Evolutionary conservation across 805 yeast species (phyloP).

Genomic region (Myxozyma sirexii): DNA sequence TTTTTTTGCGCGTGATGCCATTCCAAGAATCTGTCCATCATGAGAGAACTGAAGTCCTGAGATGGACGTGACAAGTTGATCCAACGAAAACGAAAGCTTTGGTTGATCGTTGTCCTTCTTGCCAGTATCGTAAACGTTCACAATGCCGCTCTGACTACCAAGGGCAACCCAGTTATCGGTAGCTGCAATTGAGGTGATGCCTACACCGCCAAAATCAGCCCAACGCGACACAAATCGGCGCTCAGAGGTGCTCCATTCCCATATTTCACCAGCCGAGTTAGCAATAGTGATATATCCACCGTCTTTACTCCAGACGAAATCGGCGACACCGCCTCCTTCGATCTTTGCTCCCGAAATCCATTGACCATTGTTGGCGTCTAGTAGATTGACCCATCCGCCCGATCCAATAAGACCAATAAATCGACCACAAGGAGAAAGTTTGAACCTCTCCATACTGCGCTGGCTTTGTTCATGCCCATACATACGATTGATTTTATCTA

Average conservation of each 20-base stretch:
- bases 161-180: slow-evolving; percentile 83
- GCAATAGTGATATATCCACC: slow-evolving; percentile 56
- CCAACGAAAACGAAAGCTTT: slow-evolving; percentile 66
- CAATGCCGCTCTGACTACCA: slow-evolving; percentile 88
- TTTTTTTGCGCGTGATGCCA: slow-evolving; percentile 80
- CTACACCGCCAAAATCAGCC: slow-evolving; percentile 82
- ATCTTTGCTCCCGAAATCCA: slow-evolving; percentile 85
- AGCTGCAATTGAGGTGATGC: slow-evolving; percentile 64
- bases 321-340: slow-evolving; percentile 77
- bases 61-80: slow-evolving; percentile 79
- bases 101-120: slow-evolving; percentile 41
- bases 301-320: slow-evolving; percentile 66
- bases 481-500: slow-evolving; percentile 83
- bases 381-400: slow-evolving; percentile 86
- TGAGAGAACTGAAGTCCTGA: slow-evolving; percentile 71
- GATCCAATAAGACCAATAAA: slow-evolving; percentile 78
- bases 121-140: slow-evolving; percentile 70
- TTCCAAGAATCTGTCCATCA: slow-evolving; percentile 86
- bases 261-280: slow-evolving; percentile 81
- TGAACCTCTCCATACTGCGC: slow-evolving; percentile 83
- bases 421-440: slow-evolving; percentile 67
- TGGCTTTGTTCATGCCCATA: slow-evolving; percentile 90
- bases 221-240: slow-evolving; percentile 65
- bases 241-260: slow-evolving; percentile 71
- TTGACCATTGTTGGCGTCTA: slow-evolving; percentile 78